phyloP scores from a whole-genome alignment of 176 grass and related monocot species.

The Carex littledalei region DNA sequence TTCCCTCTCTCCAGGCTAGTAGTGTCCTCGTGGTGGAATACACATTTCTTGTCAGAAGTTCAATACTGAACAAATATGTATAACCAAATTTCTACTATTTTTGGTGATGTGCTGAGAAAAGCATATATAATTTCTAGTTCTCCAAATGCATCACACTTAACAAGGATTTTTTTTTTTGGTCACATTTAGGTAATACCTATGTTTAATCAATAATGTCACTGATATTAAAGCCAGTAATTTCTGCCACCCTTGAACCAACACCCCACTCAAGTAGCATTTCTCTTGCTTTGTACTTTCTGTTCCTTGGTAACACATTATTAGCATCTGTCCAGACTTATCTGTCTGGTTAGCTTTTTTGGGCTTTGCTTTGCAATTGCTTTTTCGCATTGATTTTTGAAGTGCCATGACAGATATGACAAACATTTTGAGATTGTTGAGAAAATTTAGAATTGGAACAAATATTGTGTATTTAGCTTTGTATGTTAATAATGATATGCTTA shows the following conservation, averaged over 20 bases:
- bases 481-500: background rate
- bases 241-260: background rate
- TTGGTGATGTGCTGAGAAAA: background rate
- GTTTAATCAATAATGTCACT: background rate
- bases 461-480: background rate
- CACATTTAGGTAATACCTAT: background rate
- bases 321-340: background rate
- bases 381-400: background rate
- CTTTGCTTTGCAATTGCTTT: background rate
- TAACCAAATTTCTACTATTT: background rate
- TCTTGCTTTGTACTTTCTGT: background rate
- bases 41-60: background rate
- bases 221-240: background rate
- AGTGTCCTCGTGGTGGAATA: background rate
- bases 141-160: background rate
- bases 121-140: background rate
- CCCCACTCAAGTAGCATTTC: background rate
- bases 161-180: background rate
- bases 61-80: background rate
- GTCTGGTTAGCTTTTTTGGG: background rate
- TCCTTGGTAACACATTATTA: background rate
- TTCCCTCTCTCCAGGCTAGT: background rate
- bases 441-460: background rate
- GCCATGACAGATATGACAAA: background rate
- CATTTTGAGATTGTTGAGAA: background rate